A percentile compares a stretch with the other conserved stretches of the same genome.
Evolutionary conservation across 805 yeast species (phyloP).

Genomic region (Lipomyces yamadae): DNA sequence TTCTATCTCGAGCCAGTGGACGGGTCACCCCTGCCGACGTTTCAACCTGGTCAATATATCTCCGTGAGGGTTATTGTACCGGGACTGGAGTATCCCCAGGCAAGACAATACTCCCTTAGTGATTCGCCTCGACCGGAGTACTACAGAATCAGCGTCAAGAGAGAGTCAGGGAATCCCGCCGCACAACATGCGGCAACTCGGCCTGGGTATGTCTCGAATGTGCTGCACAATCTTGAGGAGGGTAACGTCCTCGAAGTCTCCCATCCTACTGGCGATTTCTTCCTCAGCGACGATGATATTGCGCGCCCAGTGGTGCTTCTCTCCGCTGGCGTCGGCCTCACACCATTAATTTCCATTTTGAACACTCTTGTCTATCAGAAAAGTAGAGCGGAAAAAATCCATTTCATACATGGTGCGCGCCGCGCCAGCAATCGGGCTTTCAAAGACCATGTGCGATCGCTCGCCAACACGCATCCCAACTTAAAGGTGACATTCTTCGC

Average conservation of each 20-base stretch:
- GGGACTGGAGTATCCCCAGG: conserved; percentile 1
- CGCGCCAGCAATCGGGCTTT: no score
- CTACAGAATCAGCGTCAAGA: conserved; percentile 11
- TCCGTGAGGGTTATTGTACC: conserved; percentile 16
- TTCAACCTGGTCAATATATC: conserved; percentile 55
- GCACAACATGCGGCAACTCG: background rate
- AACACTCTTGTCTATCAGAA: background rate
- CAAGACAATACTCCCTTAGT: conserved; percentile 13
- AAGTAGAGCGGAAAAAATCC: no score
- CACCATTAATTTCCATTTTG: conserved; percentile 14
- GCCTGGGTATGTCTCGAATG: conserved; percentile 14
- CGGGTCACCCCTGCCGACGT: conserved; percentile 43
- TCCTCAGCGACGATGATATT: background rate
- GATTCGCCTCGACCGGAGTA: conserved; percentile 10
- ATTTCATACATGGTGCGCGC: no score
- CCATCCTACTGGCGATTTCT: conserved; percentile 6
- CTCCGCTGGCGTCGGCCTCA: conserved; percentile 21
- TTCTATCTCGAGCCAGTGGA: conserved; percentile 57
- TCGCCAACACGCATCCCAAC: background rate
- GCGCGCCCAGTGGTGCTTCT: background rate
- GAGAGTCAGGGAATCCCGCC: background rate
- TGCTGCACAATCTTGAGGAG: conserved; percentile 11
- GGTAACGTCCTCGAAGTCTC: conserved; percentile 10
- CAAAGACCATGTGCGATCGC: no score
- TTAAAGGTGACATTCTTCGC: background rate